These are phyloP conservation scores for Erigeron philadelphicus DNA, from an alignment of 140 eudicot species.

Conservation along the genomic window DNA sequence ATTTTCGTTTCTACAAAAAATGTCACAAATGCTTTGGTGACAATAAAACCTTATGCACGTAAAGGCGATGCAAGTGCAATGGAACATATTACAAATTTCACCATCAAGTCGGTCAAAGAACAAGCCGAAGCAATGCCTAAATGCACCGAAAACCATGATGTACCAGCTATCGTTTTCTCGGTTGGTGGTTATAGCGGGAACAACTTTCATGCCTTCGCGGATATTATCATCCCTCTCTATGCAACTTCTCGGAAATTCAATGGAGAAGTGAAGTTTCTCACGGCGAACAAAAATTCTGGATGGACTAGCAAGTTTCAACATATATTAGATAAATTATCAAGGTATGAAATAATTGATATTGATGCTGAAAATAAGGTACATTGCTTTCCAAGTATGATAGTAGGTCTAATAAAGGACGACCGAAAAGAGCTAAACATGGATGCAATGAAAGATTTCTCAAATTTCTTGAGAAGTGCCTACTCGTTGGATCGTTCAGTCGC, in stretches of 20 bases:
- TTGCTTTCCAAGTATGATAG: conserved; percentile 58
- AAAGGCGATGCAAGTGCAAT: conserved; percentile 47
- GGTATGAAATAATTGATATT: conserved; percentile 44
- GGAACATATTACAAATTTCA: conserved; percentile 28
- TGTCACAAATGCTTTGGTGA: conserved; percentile 24
- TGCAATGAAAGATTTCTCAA: conserved; percentile 41
- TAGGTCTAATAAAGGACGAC: conserved; percentile 52
- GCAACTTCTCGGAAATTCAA: conserved; percentile 46
- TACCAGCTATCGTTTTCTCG: conserved; percentile 66
- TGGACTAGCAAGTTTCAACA: conserved; percentile 46
- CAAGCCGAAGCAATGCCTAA: conserved; percentile 26
- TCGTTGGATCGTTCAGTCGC: conserved; percentile 34
- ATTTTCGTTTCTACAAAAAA: conserved; percentile 35
- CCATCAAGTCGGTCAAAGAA: conserved; percentile 21
- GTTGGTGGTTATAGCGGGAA: conserved; percentile 61
- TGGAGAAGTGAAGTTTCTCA: conserved; percentile 44
- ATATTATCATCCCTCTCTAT: conserved; percentile 56
- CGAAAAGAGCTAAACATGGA: conserved; percentile 40
- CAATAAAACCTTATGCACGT: conserved; percentile 61
- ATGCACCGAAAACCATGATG: conserved; percentile 42
- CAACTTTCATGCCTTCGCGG: conserved; percentile 66
- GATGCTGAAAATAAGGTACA: conserved; percentile 44
- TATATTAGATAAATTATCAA: conserved; percentile 44
- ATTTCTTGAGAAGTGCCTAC: conserved; percentile 44
- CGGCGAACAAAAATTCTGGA: conserved; percentile 24